Base-by-base conservation (phyloP, 208 protist species). In the Leishmania lainsoni region DNA sequence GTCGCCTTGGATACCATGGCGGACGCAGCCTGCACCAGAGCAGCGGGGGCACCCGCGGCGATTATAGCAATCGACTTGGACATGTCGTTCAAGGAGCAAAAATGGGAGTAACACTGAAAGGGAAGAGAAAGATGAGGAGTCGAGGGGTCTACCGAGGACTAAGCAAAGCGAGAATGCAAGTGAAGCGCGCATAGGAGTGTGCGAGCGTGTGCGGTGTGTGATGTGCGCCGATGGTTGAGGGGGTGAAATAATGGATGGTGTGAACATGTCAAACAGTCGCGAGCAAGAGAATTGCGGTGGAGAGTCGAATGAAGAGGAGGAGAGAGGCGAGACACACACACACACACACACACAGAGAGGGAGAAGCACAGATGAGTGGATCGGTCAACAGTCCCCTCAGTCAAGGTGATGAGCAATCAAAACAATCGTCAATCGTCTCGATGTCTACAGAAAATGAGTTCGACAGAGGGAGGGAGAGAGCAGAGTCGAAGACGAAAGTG, bases 21-120 rank as follows among this genome's bases (percentile, higher is more conserved):
- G 32, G 85, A 84, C 32, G 89, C 93, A 16, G 89, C 84, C 90
- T 94, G 84, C 61, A 95, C 72, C 10, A 97, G 83, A 35, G 93
- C 79, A 22, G 90, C 90, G 6, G 92, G 72, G 42, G 93, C 93
- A 45, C 91, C 90, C 14, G 84, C 85, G 29, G 90, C 84, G n/a
- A 95, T 79, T 2, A 96, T 63, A 16, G 86, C 63, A 71, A 97
- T 87, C 17, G 87, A 85, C 84, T 92, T 95, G 79, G 91, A 95
- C 93, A 95, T 96, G n/a, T 39, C 14, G 51, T 29, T 48, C 72
- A 76, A 14, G 26, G 29, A 76, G 22, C 54, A 84, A 65, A 54
- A 35, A 3, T 0, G 49, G 52, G 42, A 45, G 26, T 17, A 48
- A 35, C 16, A 22, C 9, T 79, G 63, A 80, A 58, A 52, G 68